These are phyloP conservation scores for Penicillium flavigenum DNA, from an alignment of 495 filamentous ascomycete species.

Conservation along the genomic window DNA sequence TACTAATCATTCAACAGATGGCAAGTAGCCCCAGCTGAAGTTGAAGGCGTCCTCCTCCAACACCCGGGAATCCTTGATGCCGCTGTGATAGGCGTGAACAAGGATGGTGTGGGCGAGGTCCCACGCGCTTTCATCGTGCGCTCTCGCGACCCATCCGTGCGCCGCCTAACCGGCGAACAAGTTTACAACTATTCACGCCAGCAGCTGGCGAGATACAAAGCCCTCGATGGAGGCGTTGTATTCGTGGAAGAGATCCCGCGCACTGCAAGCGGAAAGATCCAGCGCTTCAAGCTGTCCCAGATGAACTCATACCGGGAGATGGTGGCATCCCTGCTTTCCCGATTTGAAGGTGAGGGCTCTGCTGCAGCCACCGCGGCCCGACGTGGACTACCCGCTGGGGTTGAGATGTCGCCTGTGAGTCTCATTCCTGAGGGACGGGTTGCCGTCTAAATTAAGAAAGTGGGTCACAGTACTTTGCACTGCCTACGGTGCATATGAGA, in stretches of 20 bases:
- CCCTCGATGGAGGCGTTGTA: constrained; percentile 66
- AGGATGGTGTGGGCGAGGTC: constrained; percentile 58
- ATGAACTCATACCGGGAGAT: constrained; percentile 49
- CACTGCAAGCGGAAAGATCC: constrained; percentile 76
- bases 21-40: constrained; percentile 85
- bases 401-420: constrained; percentile 15
- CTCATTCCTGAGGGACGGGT: constrained; percentile 17
- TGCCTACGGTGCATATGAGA: not conserved
- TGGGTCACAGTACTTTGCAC: not conserved
- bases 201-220: constrained; percentile 65
- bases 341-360: constrained; percentile 23
- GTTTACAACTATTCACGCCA: constrained; percentile 61
- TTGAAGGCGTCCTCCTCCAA: constrained; percentile 74
- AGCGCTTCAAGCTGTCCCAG: constrained; percentile 51
- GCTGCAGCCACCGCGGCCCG: constrained; percentile 5
- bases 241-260: constrained; percentile 76
- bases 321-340: constrained; percentile 42
- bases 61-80: constrained; percentile 68
- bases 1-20: constrained; percentile 28
- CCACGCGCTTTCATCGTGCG: constrained; percentile 74
- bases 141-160: constrained; percentile 26
- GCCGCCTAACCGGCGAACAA: constrained; percentile 52
- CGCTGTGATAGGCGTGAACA: constrained; percentile 72
- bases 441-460: constrained; percentile 8
- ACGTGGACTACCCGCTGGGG: constrained; percentile 10